Evolutionary conservation across 2,329 filamentous ascomycete genomes (phyloP).

Genomic region (Paramyrothecium roridum): DNA sequence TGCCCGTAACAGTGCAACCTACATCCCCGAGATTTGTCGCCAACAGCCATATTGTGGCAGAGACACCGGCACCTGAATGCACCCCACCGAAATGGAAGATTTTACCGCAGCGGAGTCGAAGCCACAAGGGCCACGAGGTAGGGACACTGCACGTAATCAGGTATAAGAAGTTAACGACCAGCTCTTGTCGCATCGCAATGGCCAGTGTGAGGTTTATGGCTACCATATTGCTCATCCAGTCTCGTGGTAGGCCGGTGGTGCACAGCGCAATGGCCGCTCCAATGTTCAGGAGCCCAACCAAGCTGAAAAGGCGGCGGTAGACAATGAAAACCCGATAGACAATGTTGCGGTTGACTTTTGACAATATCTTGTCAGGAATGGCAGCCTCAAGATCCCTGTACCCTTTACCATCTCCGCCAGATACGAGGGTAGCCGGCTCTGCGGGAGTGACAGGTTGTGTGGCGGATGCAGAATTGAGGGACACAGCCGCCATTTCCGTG

Average conservation of each 20-base stretch:
- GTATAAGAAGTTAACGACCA: conserved; percentile 44
- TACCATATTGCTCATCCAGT: not conserved
- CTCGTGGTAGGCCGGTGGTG: not conserved
- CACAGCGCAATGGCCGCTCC: not conserved
- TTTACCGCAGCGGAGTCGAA: conserved; percentile 37
- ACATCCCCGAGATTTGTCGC: conserved; percentile 23
- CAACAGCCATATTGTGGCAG: conserved; percentile 35
- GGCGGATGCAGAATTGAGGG: too few relatives aligned
- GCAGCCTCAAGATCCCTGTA: not conserved
- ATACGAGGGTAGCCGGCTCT: too few relatives aligned
- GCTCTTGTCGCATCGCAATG: conserved; percentile 44
- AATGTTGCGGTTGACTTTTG: not conserved
- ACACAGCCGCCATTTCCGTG: too few relatives aligned
- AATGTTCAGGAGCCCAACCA: not conserved
- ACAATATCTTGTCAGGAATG: not conserved
- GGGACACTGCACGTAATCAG: conserved; percentile 31
- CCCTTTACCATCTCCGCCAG: too few relatives aligned
- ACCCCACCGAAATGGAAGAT: conserved; percentile 44
- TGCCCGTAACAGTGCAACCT: conserved; percentile 12
- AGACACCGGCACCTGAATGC: conserved; percentile 36
- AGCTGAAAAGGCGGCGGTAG: not conserved
- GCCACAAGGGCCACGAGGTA: conserved; percentile 34
- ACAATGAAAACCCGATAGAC: not conserved
- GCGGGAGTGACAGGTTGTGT: too few relatives aligned
- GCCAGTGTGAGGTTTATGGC: conserved; percentile 40